phyloP scores from a whole-genome alignment of 441 rosid species.

The Sinapis alba region DNA sequence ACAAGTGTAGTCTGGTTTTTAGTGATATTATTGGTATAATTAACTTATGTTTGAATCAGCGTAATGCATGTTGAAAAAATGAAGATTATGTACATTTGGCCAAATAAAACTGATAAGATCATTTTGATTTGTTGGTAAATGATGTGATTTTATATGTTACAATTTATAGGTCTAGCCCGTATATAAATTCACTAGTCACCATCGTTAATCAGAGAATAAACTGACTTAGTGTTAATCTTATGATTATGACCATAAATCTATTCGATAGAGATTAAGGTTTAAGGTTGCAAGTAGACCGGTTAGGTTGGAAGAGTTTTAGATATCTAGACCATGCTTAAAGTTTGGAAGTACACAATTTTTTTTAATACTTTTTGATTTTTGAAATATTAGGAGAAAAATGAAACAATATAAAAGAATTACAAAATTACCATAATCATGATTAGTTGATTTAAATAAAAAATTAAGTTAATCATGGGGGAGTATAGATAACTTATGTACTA shows the following conservation, averaged over 20 bases:
- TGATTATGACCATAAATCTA: constrained; percentile 12
- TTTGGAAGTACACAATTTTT: neutral
- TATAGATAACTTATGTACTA: constrained; percentile 4
- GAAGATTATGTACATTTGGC: neutral
- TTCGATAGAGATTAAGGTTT: constrained; percentile 6
- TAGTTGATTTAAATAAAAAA: neutral
- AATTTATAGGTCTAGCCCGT: neutral
- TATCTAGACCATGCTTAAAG: neutral
- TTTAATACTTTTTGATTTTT: neutral
- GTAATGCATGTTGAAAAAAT: neutral
- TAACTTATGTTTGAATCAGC: neutral
- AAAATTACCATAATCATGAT: neutral
- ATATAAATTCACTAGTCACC: constrained; percentile 15
- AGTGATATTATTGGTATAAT: neutral
- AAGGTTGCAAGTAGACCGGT: constrained; percentile 22
- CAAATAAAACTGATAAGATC: neutral
- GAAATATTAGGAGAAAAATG: neutral
- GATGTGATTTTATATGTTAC: constrained; percentile 8
- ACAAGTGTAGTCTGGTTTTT: neutral
- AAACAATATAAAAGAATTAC: neutral
- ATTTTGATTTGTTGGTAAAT: constrained; percentile 27
- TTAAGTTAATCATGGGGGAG: neutral
- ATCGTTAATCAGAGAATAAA: constrained; percentile 1
- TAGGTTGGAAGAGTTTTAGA: constrained; percentile 7
- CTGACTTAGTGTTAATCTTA: constrained; percentile 7